Conservation (phyloP, 1,284 basidiomycete genomes). For the Trichosporon ovoides region DNA sequence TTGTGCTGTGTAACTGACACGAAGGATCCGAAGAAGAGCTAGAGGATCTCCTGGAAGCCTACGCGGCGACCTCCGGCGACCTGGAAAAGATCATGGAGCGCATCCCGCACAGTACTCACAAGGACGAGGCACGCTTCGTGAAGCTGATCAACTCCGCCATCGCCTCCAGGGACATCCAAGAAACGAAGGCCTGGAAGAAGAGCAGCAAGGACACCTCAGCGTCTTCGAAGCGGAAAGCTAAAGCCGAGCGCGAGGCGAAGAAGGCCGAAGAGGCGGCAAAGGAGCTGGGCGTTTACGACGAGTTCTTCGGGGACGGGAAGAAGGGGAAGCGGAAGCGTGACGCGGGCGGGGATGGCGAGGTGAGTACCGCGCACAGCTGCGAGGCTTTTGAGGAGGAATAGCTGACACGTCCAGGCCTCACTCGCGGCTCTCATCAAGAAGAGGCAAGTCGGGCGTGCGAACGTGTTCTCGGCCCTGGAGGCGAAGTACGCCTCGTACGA, state of each 20-base stretch:
- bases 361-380: too few relatives aligned
- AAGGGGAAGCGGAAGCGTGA: conserved; percentile 61
- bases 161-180: conserved; percentile 55
- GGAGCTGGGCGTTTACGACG: conserved; percentile 88
- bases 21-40: conserved; percentile 77
- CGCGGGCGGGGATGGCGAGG: conserved; percentile 22
- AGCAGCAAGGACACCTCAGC: conserved; percentile 69
- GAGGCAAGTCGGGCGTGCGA: conserved; percentile 61
- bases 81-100: conserved; percentile 72
- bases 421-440: conserved; percentile 77
- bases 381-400: too few relatives aligned
- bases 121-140: conserved; percentile 81
- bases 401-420: conserved; percentile 52
- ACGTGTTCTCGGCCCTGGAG: conserved; percentile 70
- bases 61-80: conserved; percentile 62
- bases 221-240: conserved; percentile 64
- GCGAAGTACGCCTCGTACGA: conserved; percentile 62
- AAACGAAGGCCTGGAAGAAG: conserved; percentile 60
- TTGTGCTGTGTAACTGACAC: too few relatives aligned
- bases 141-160: conserved; percentile 65
- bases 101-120: conserved; percentile 73
- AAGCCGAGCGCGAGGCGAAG: conserved; percentile 67
- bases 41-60: conserved; percentile 69
- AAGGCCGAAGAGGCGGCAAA: conserved; percentile 82
- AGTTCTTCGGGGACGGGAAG: conserved; percentile 82